Base-by-base conservation (phyloP, 2,329 filamentous ascomycete genomes). In the Calonectria pseudoreteaudii region DNA sequence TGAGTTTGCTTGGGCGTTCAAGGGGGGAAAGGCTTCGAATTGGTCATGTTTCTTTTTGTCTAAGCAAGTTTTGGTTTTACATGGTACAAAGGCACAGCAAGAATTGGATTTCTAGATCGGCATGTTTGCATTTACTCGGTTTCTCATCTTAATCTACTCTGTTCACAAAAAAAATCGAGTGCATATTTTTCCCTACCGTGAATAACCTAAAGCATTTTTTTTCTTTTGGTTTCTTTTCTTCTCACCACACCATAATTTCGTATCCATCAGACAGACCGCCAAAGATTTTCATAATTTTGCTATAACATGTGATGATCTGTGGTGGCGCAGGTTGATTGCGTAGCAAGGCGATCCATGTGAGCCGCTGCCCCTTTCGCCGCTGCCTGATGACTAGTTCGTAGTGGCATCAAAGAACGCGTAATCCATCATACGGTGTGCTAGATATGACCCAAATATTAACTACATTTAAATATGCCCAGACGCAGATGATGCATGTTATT, bases 41-140 rank as follows among this genome's bases (percentile, higher is more conserved):
- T 41, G n/a, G 44, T 50, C n/a, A 23, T 23, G 41, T 31, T 60
- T 50, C 36, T 14, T 49, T 72, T 60, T 71, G 69, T 66, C 14
- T 20, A 16, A 62, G 56, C 56, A 62, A 16, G 36, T 16, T 11
- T 28, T 20, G 23, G 56, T 5, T 41, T 28, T 16, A 26, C 28
- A 62, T 28, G 36, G n/a, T 38, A 62, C 56, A 56, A 56, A 10
- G 52, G 52, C 52, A 38, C 14, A 28, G 28, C 14, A 16, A 8
- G 18, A 10, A 28, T 5, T 6, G 56, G 23, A 6, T 60, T 41
- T 62, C 26, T 62, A 62, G 56, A 44, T 41, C 16, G 23, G 56
- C 20, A n/a, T 34, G 9, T 34, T 62, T 41, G 36, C 36, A 62
- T 62, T 41, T 28, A 58, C 8, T 62, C 14, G 23, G 23, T 11